Evolutionary conservation across 2,329 filamentous ascomycete genomes (phyloP).

Genomic region (Penicillium oxalicum): DNA sequence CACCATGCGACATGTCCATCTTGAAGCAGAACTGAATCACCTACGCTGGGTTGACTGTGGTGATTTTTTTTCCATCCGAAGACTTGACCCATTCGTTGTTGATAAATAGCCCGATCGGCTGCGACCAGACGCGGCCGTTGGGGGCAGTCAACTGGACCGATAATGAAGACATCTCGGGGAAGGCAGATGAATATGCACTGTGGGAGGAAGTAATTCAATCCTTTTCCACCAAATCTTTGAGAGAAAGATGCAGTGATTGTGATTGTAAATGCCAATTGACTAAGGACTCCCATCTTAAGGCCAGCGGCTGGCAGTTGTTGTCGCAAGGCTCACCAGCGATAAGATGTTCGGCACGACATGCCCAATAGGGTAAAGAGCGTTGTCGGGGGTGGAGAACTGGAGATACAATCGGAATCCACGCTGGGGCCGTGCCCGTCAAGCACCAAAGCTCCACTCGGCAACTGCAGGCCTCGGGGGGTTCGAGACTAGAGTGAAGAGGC

Average conservation of each 20-base stretch:
- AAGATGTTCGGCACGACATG: conserved; percentile 14
- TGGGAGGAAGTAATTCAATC: neutral
- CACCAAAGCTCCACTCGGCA: too few relatives aligned
- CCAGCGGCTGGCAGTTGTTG: conserved; percentile 2
- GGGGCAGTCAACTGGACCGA: conserved; percentile 34
- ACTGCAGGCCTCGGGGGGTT: too few relatives aligned
- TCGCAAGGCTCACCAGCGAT: conserved; percentile 6
- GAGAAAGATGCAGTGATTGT: conserved; percentile 6
- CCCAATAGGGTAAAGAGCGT: conserved; percentile 6
- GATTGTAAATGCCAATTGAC: conserved; percentile 7
- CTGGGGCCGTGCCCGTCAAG: too few relatives aligned
- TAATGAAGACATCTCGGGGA: conserved; percentile 18
- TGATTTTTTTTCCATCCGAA: conserved; percentile 32
- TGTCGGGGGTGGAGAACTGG: neutral
- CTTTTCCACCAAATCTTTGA: neutral
- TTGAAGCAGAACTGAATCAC: neutral
- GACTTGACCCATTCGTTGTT: conserved; percentile 41
- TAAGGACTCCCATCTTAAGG: conserved; percentile 9
- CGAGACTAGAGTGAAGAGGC: too few relatives aligned
- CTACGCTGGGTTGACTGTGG: conserved; percentile 31
- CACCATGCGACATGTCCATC: neutral
- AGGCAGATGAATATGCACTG: neutral
- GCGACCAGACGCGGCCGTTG: conserved; percentile 34
- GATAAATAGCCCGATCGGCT: conserved; percentile 41
- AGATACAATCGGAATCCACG: neutral